phyloP scores from a whole-genome alignment of 2,329 filamentous ascomycete species.

The Myriosclerotinia duriaeana region DNA sequence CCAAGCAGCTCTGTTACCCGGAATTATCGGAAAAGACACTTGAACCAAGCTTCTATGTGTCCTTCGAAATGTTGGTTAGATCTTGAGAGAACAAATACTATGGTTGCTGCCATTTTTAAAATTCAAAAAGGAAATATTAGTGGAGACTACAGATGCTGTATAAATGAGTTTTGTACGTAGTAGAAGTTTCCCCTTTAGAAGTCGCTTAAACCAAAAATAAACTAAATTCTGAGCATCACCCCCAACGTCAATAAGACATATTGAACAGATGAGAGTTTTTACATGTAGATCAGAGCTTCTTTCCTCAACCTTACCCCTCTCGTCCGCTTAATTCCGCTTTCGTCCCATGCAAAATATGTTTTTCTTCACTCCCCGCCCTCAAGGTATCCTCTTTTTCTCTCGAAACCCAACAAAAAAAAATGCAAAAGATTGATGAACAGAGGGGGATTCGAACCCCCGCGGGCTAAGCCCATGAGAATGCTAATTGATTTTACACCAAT shows the following conservation, averaged over 20 bases:
- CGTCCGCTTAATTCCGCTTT: too few species aligned
- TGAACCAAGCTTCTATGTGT: neutral
- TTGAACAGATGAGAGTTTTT: too few species aligned
- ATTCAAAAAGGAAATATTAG: neutral
- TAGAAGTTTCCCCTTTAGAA: neutral
- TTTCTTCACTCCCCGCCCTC: neutral
- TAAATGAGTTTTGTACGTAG: neutral
- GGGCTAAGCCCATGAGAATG: conserved; percentile 24
- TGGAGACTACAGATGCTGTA: too few species aligned
- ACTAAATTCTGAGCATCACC: neutral
- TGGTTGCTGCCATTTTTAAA: neutral
- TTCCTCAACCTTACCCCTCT: too few species aligned
- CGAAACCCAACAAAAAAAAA: neutral
- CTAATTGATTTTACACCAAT: conserved; percentile 13
- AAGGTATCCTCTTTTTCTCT: neutral
- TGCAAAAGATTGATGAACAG: conserved; percentile 2
- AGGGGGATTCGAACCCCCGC: conserved; percentile 25
- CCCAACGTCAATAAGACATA: neutral
- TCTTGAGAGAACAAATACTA: neutral
- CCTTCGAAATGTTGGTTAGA: neutral
- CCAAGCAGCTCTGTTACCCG: neutral
- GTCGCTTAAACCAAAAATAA: neutral
- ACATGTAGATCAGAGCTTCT: too few species aligned
- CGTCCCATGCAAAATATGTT: neutral
- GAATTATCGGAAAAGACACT: neutral